Evolutionary conservation across 179 eudicot species (phyloP), one percentile per base, ranked within the genome.

Genomic region (Kewa caespitosa): DNA sequence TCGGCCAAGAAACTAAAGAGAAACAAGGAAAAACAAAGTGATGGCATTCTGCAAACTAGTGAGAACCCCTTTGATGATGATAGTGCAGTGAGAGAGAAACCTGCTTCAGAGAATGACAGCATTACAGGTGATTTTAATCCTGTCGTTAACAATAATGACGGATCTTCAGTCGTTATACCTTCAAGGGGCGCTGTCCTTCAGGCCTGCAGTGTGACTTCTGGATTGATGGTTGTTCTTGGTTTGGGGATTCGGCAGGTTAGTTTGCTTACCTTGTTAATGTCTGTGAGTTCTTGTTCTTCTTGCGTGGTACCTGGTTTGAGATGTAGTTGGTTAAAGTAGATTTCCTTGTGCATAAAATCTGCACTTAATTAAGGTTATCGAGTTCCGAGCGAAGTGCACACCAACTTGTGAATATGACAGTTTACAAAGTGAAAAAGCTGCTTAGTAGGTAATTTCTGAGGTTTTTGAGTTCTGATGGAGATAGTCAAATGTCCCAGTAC

Each of bases 131-230:
- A 78, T 30, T 73, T 60, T 70, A 62, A 84, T 27, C 70, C 77
- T 77, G 48, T 67, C 52, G 73, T 75, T 27, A 78, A 83, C 60
- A 72, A 75, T 72, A 89, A 74, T 43, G 77, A 42, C 57, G 67
- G 69, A 42, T 70, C 66, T 74, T 73, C 86, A 38, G 70, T 75
- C 50, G 33, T 63, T 6, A 46, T 81, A 25, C 86, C 95, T 73
- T 88, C 97, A 15, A 91, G 93, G 84, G 75, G 79, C 79, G 74
- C 76, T 73, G 97, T 94, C 79, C 92, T 94, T 74, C 89, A 85
- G 81, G 95, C 97, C 62, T 94, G 98, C 83, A 85, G 74, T 77
- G 73, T 79, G 76, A 92, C 98, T 73, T 94, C 97, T 74, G 89
- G 87, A 59, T 74, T 89, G 76, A 91, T 94, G 38, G 90, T 88